phyloP scores from a whole-genome alignment of 345 rosid genomes.

The Camelina sativa region DNA sequence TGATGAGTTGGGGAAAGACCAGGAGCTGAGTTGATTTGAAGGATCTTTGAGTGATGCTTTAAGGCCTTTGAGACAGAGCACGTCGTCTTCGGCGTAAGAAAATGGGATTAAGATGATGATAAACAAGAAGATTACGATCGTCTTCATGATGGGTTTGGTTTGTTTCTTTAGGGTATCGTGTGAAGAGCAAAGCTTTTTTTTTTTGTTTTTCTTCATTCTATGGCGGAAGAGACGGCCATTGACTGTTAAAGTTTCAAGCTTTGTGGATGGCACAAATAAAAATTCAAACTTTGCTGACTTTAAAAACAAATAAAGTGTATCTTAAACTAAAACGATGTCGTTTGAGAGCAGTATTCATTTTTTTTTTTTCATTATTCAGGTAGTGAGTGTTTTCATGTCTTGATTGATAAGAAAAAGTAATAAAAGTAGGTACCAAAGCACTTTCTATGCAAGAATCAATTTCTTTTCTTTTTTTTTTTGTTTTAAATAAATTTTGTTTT shows the following conservation, averaged over 20 bases:
- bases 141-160: slow-evolving; percentile 36
- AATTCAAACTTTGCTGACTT: slow-evolving; percentile 26
- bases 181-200: background rate
- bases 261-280: slow-evolving; percentile 39
- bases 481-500: background rate
- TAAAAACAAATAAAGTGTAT: background rate
- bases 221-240: slow-evolving; percentile 49
- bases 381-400: background rate
- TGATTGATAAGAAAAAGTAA: slow-evolving; percentile 11
- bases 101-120: slow-evolving; percentile 11
- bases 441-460: slow-evolving; percentile 34
- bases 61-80: slow-evolving; percentile 60
- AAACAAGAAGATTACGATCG: slow-evolving; percentile 32
- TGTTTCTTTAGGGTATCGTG: slow-evolving; percentile 13
- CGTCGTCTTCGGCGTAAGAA: slow-evolving; percentile 51
- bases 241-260: slow-evolving; percentile 37
- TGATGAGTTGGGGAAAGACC: slow-evolving; percentile 58
- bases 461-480: background rate
- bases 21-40: slow-evolving; percentile 33
- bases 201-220: slow-evolving; percentile 3
- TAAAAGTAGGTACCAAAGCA: slow-evolving; percentile 27
- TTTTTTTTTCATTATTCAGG: background rate
- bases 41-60: slow-evolving; percentile 53
- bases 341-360: background rate
- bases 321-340: background rate